Percentiles rank a stretch among this genome's conserved stretches.
Conservation (phyloP, 2,329 filamentous ascomycete genomes). For the Myriosclerotinia duriaeana region DNA sequence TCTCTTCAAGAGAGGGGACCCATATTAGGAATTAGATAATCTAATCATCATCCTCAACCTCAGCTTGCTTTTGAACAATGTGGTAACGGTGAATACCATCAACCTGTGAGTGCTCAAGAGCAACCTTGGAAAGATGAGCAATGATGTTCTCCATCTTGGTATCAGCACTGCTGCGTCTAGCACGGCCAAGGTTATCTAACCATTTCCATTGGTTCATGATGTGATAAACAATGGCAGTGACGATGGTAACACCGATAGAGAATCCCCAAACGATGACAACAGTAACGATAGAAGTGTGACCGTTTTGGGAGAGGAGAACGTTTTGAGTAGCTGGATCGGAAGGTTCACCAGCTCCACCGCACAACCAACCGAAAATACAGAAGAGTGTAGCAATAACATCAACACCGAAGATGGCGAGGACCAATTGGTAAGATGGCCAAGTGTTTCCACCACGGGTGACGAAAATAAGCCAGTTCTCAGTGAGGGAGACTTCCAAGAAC, state of each 20-base stretch:
- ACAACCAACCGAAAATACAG: slow-evolving; percentile 73
- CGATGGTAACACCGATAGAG: slow-evolving; percentile 64
- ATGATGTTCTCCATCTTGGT: slow-evolving; percentile 67
- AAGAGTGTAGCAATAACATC: slow-evolving; percentile 72
- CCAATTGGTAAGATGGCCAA: slow-evolving; percentile 72
- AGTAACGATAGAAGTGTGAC: slow-evolving; percentile 55
- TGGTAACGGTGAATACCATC: slow-evolving; percentile 24
- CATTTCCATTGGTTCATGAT: slow-evolving; percentile 58
- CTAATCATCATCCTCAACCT: slow-evolving; percentile 26
- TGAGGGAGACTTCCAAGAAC: slow-evolving; percentile 71
- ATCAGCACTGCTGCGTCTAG: slow-evolving; percentile 60
- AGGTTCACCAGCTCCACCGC: slow-evolving; percentile 48
- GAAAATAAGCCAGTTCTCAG: slow-evolving; percentile 78
- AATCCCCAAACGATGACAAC: slow-evolving; percentile 65
- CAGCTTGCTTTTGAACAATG: slow-evolving; percentile 21
- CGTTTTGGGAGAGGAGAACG: slow-evolving; percentile 42
- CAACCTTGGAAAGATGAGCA: slow-evolving; percentile 62
- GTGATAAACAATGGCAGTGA: slow-evolving; percentile 65
- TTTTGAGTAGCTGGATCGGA: slow-evolving; percentile 43
- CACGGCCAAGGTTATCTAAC: slow-evolving; percentile 62
- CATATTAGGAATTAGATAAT: not conserved
- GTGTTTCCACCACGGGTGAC: slow-evolving; percentile 72
- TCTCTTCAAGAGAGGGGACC: slow-evolving; percentile 3
- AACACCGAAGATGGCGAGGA: slow-evolving; percentile 69
- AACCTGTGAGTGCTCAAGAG: slow-evolving; percentile 54